Evolutionary conservation across 2,329 filamentous ascomycete species (phyloP).

Genomic region (Microcera coccophila): DNA sequence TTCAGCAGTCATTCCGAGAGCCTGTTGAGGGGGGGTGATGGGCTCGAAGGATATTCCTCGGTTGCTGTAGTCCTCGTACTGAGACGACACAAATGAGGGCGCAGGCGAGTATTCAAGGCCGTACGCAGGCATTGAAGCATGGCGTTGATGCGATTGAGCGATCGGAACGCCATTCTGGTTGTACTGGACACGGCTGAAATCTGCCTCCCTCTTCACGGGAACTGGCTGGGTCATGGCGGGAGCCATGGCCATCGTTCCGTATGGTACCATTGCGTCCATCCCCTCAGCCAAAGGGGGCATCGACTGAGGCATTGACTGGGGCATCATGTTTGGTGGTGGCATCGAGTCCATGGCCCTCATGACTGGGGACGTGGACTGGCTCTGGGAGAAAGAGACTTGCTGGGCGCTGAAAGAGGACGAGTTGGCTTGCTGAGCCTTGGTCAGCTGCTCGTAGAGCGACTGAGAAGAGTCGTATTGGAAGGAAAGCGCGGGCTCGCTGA

Average conservation of each 20-base stretch:
- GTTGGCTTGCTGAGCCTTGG: conserved; percentile 97
- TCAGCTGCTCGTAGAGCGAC: conserved; percentile 98
- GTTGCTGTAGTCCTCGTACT: conserved; percentile 97
- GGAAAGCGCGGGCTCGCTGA: conserved; percentile 93
- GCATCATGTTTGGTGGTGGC: conserved; percentile 75
- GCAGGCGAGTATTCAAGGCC: conserved; percentile 94
- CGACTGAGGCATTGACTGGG: conserved; percentile 37
- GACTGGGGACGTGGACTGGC: conserved; percentile 81
- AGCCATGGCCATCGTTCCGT: conserved; percentile 66
- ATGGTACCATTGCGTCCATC: conserved; percentile 71
- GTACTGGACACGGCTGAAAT: conserved; percentile 78
- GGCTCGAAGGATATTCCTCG: conserved; percentile 95
- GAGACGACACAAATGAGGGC: conserved; percentile 96
- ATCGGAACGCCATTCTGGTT: conserved; percentile 89
- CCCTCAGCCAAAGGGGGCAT: conserved; percentile 56
- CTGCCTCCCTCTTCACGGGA: conserved; percentile 81
- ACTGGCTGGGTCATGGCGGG: conserved; percentile 63
- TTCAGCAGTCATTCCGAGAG: conserved; percentile 74
- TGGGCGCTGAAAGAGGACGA: conserved; percentile 92
- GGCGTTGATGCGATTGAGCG: conserved; percentile 78
- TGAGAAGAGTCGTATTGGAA: conserved; percentile 99
- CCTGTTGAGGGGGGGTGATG: conserved; percentile 90
- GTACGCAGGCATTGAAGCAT: conserved; percentile 98
- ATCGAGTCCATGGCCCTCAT: conserved; percentile 90
- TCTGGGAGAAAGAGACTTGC: conserved; percentile 64